Evolutionary conservation across 2,329 filamentous ascomycete species (phyloP), one percentile per base, ranked within the genome.

Genomic region (Pseudophaeomoniella oleicola): DNA sequence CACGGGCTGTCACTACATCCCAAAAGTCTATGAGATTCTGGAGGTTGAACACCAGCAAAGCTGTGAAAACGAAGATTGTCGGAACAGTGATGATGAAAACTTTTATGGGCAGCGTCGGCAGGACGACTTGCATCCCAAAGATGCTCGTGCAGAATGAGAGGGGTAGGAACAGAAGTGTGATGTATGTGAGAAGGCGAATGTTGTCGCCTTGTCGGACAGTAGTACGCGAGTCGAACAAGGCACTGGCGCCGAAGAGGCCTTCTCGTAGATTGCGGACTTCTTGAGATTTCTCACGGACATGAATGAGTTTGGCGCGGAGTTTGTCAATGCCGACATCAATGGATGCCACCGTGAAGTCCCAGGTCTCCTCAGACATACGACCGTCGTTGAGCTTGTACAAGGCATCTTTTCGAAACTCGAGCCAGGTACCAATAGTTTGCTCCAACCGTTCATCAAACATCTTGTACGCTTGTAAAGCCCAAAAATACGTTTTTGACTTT

Each of bases 151-250:
- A 36, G 30, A 47, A 47, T 9, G 44, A 42, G 19, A 47, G 39
- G 9, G 44, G 44, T 16, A 47, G 39, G 32, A 46, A 47, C 3
- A 46, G 36, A 34, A 47, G 35, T 11, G 42, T 46, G 18, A 47
- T 39, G 15, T 47, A 46, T 4, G 44, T 47, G 11, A 47, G 33
- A 5, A 46, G 36, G 19, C 44, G 44, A 31, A 47, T 47, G 17
- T 45, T 47, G 12, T 46, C 44, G 6, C 44, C 44, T 34, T 47
- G 44, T 5, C 42, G 37, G n/a, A 47, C 44, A 9, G 43, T 35
- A 17, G 40, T 44, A 11, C 44, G 42, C 32, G 39, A 44, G 30
- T 47, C 44, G 30, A 46, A 46, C 15, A 44, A 30, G n/a, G 42
- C 34, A 37, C 42, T 42, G 5, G 43, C 32, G 4, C 32, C 32